A percentile compares a stretch with the other conserved stretches of the same genome.
These are phyloP conservation scores for Primulina tabacum DNA, from an alignment of 257 asterid species.

Conservation along the genomic window DNA sequence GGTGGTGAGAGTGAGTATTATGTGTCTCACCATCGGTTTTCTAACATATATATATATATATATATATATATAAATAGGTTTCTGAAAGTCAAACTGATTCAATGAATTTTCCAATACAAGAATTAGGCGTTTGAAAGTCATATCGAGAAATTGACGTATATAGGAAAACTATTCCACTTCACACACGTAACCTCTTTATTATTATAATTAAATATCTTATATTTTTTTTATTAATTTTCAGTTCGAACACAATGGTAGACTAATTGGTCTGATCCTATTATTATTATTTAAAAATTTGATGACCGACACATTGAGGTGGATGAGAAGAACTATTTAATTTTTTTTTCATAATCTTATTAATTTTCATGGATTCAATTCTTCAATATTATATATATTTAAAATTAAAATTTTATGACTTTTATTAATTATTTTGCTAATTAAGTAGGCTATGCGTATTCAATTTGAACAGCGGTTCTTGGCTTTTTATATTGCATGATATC, in stretches of 20 bases:
- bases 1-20: too few relatives aligned
- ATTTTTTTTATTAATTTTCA: too few relatives aligned
- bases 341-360: too few relatives aligned
- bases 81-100: background rate
- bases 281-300: too few relatives aligned
- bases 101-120: background rate
- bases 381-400: too few relatives aligned
- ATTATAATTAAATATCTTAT: too few relatives aligned
- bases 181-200: background rate
- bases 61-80: background rate
- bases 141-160: background rate
- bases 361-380: too few relatives aligned
- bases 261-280: too few relatives aligned
- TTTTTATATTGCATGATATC: background rate
- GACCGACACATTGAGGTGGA: background rate
- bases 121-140: background rate
- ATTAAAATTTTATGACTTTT: too few relatives aligned
- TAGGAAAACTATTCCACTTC: background rate
- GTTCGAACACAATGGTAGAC: background rate
- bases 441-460: background rate
- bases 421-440: too few relatives aligned
- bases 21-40: too few relatives aligned
- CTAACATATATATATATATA: too few relatives aligned
- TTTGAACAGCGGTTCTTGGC: background rate
- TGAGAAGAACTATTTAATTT: background rate